These are phyloP conservation scores for Pseudognaphalium luteoalbum DNA, from an alignment of 129 eudicot genomes.

Conservation along the genomic window DNA sequence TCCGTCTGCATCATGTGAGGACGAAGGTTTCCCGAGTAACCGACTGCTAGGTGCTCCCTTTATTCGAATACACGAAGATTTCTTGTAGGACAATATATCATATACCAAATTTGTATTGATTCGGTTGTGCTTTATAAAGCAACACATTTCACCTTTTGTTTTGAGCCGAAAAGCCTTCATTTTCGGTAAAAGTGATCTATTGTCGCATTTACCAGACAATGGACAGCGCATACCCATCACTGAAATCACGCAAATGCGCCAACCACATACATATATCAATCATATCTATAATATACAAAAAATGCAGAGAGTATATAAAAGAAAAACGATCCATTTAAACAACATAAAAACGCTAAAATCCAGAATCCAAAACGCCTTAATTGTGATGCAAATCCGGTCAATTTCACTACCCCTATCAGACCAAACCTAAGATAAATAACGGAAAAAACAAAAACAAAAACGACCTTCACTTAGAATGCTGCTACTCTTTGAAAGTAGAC, in stretches of 20 bases:
- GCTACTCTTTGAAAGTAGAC: background rate
- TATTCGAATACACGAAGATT: background rate
- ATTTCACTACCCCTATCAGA: background rate
- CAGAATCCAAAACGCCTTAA: conserved; percentile 15
- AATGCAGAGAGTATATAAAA: background rate
- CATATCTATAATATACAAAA: background rate
- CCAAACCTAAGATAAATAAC: background rate
- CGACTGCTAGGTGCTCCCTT: background rate
- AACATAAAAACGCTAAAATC: background rate
- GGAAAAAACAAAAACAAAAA: background rate
- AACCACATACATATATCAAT: background rate
- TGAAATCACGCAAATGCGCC: background rate
- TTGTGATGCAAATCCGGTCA: conserved; percentile 1
- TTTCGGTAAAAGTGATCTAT: background rate
- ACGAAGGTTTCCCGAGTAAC: background rate
- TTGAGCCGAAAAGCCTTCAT: background rate
- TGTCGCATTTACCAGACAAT: background rate
- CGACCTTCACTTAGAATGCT: conserved; percentile 24
- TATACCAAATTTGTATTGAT: background rate
- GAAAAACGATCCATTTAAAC: conserved; percentile 13
- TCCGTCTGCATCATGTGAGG: background rate
- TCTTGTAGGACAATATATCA: background rate
- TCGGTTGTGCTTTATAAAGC: background rate
- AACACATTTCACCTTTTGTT: background rate
- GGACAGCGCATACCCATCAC: too few species aligned